A percentile compares a stretch with the other conserved stretches of the same genome.
Conservation (phyloP, 1,284 basidiomycete species). For the Rhodotorula sp. region DNA sequence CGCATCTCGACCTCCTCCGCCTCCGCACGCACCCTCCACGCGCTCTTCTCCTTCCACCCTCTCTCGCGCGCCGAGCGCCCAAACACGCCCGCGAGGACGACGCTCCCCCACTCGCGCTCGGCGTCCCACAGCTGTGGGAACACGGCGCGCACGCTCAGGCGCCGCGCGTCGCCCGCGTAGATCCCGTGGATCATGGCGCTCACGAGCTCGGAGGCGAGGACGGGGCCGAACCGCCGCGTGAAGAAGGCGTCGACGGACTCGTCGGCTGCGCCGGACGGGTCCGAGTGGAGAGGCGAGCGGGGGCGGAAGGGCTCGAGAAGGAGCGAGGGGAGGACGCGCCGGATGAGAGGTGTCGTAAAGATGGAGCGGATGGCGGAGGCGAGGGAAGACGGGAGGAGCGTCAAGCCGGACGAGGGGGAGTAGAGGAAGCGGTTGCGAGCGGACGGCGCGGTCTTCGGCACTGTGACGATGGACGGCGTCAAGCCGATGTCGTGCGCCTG, state of each 20-base stretch:
- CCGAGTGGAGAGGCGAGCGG: constrained; percentile 50
- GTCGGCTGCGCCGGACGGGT: constrained; percentile 56
- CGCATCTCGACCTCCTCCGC: constrained; percentile 46
- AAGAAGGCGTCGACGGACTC: constrained; percentile 83
- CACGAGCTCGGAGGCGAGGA: constrained; percentile 71
- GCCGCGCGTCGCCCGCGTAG: constrained; percentile 79
- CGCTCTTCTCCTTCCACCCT: constrained; percentile 26
- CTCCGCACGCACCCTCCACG: constrained; percentile 26
- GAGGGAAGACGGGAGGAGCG: constrained; percentile 57
- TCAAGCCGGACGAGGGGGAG: constrained; percentile 59
- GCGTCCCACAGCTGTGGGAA: constrained; percentile 70
- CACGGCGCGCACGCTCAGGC: constrained; percentile 72
- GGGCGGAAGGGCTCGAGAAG: constrained; percentile 62
- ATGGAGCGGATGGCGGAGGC: constrained; percentile 49
- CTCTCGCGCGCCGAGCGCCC: constrained; percentile 41
- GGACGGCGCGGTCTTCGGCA: constrained; percentile 66
- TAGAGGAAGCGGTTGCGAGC: constrained; percentile 74
- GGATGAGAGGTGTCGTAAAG: constrained; percentile 56
- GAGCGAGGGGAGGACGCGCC: constrained; percentile 60
- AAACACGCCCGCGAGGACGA: constrained; percentile 64
- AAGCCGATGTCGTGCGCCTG: constrained; percentile 75
- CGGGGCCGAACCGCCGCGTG: constrained; percentile 69
- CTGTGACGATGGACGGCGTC: constrained; percentile 61
- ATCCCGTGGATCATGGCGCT: constrained; percentile 89
- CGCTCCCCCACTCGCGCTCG: constrained; percentile 66